These are phyloP conservation scores for Penicillium nucicola DNA, from an alignment of 495 filamentous ascomycete genomes.

Conservation along the genomic window DNA sequence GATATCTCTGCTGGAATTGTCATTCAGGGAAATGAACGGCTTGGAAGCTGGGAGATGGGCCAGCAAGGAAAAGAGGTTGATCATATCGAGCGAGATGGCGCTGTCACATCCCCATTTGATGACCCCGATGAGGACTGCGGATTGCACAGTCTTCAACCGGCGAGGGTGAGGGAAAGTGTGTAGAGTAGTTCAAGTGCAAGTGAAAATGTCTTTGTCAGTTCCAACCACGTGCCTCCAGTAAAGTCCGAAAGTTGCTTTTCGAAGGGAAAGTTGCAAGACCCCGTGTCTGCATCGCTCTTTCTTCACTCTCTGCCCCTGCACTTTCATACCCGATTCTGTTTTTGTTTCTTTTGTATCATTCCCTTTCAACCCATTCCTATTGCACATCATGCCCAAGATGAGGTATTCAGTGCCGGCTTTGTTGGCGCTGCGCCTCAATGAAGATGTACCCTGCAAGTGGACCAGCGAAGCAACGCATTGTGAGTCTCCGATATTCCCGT, in stretches of 20 bases:
- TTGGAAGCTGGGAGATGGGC: constrained; percentile 53
- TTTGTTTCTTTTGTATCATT: background rate
- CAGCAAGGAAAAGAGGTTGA: constrained; percentile 22
- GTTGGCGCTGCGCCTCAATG: constrained; percentile 32
- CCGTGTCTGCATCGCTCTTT: no score
- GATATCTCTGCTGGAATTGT: constrained; percentile 17
- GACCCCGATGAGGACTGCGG: constrained; percentile 30
- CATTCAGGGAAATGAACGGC: constrained; percentile 41
- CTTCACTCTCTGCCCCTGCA: no score
- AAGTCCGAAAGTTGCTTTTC: no score
- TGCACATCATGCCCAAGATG: constrained; percentile 20
- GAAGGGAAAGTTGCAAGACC: no score
- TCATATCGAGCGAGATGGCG: background rate
- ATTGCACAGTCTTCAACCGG: constrained; percentile 28
- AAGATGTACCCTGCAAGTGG: constrained; percentile 26
- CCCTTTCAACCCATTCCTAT: background rate
- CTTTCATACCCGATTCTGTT: no score
- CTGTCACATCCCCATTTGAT: constrained; percentile 11
- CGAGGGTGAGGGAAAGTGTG: constrained; percentile 33
- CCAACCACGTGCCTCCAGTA: no score
- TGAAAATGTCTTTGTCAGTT: background rate
- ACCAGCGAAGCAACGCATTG: constrained; percentile 15
- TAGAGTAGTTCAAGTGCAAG: constrained; percentile 9
- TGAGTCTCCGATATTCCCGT: constrained; percentile 5
- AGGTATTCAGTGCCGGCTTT: constrained; percentile 40